Evolutionary conservation across 805 yeast species (phyloP).

Genomic region (Debaryomyces tyrocola): DNA sequence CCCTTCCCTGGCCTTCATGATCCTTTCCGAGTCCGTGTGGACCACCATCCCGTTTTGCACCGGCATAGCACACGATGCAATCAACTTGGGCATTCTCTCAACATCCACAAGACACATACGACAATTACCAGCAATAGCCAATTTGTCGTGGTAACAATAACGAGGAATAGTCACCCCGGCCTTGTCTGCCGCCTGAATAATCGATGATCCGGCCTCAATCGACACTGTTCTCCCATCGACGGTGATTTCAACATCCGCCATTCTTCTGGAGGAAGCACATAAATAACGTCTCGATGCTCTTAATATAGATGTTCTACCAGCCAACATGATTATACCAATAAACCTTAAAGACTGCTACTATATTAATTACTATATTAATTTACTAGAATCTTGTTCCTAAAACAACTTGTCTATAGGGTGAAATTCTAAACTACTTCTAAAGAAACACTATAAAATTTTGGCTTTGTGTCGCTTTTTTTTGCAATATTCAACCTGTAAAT

Average conservation of each 20-base stretch:
- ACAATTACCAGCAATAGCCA: slow-evolving; percentile 90
- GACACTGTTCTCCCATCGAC: slow-evolving; percentile 73
- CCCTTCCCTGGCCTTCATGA: slow-evolving; percentile 82
- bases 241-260: slow-evolving; percentile 57
- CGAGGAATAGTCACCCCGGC: slow-evolving; percentile 88
- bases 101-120: slow-evolving; percentile 91
- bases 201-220: slow-evolving; percentile 83
- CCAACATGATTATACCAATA: slow-evolving; percentile 11
- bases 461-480: background rate
- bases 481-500: background rate
- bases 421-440: too few relatives aligned
- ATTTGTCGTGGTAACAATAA: slow-evolving; percentile 88
- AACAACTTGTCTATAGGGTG: too few relatives aligned
- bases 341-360: background rate
- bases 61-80: slow-evolving; percentile 90
- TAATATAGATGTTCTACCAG: slow-evolving; percentile 19
- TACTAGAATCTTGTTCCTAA: background rate
- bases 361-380: background rate
- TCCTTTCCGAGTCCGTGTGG: slow-evolving; percentile 73
- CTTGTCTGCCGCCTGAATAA: slow-evolving; percentile 88
- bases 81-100: slow-evolving; percentile 85
- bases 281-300: slow-evolving; percentile 22
- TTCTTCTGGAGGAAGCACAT: slow-evolving; percentile 16
- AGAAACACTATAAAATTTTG: background rate
- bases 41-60: slow-evolving; percentile 90